phyloP scores from a whole-genome alignment of 2,329 filamentous ascomycete genomes.

The Penicillium sp. region DNA sequence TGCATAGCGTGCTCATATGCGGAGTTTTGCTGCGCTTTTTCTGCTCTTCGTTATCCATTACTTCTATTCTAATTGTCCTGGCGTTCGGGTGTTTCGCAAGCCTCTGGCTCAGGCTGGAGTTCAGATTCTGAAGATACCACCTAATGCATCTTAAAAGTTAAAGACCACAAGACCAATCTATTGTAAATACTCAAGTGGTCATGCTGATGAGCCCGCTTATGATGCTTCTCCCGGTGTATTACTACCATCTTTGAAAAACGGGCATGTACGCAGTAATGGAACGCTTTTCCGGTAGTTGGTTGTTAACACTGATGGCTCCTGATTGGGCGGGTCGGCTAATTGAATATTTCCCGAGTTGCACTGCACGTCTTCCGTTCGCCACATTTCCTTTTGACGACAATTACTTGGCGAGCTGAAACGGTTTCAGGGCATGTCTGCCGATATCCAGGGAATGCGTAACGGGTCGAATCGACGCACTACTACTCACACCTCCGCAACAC shows the following conservation, averaged over 20 bases:
- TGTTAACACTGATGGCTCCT: background rate
- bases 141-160: too few species aligned
- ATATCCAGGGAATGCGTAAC: background rate
- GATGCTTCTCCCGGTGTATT: too few species aligned
- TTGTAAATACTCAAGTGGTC: background rate
- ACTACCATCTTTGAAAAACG: background rate
- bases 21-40: background rate
- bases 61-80: background rate
- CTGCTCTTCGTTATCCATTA: background rate
- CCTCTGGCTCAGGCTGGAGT: background rate
- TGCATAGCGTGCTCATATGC: background rate
- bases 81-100: background rate
- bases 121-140: too few species aligned
- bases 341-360: slow-evolving; percentile 1
- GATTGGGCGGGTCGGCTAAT: background rate
- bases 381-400: background rate
- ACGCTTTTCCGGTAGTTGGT: background rate
- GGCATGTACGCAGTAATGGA: too few species aligned
- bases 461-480: background rate
- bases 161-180: too few species aligned
- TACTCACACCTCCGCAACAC: background rate
- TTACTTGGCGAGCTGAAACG: background rate
- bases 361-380: background rate
- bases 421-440: background rate
- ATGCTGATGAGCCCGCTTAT: too few species aligned